A percentile compares a stretch with the other conserved stretches of the same genome.
These are phyloP conservation scores for Fomes fomentarius DNA, from an alignment of 1,284 basidiomycete genomes.

Conservation along the genomic window DNA sequence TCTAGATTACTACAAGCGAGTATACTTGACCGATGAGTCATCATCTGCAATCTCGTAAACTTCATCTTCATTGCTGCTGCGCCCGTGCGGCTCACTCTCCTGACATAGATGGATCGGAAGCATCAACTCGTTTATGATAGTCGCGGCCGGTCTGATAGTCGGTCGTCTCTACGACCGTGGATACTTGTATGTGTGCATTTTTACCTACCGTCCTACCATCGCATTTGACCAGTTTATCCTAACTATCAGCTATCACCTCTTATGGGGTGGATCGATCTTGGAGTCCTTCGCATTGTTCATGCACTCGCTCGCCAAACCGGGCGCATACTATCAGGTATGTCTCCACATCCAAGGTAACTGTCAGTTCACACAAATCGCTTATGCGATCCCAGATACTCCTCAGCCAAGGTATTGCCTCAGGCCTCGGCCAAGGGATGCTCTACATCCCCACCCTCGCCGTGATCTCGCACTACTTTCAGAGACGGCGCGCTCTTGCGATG, in stretches of 20 bases:
- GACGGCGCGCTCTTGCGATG: conserved; percentile 47
- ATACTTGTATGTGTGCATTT: conserved; percentile 26
- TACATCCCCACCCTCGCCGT: conserved; percentile 48
- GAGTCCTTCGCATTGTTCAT: conserved; percentile 32
- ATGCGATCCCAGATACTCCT: conserved; percentile 24
- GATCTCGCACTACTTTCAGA: conserved; percentile 45
- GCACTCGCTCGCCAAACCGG: conserved; percentile 33
- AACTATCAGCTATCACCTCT: conserved; percentile 11
- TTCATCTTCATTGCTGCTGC: conserved; percentile 24
- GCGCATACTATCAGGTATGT: conserved; percentile 30
- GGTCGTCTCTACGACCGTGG: conserved; percentile 37
- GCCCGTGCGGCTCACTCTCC: neutral
- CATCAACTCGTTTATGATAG: conserved; percentile 39
- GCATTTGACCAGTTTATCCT: neutral
- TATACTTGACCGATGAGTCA: conserved; percentile 19
- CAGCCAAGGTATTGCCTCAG: conserved; percentile 43
- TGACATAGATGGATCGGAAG: conserved; percentile 48
- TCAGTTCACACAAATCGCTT: neutral
- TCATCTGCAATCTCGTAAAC: conserved; percentile 40
- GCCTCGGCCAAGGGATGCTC: conserved; percentile 45
- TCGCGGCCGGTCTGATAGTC: conserved; percentile 32
- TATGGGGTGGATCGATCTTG: conserved; percentile 13
- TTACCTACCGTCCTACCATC: too few species aligned
- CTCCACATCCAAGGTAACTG: neutral
- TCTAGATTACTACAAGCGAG: conserved; percentile 19